Conservation (phyloP, 495 filamentous ascomycete genomes). For the Glutinoglossum americanum region DNA sequence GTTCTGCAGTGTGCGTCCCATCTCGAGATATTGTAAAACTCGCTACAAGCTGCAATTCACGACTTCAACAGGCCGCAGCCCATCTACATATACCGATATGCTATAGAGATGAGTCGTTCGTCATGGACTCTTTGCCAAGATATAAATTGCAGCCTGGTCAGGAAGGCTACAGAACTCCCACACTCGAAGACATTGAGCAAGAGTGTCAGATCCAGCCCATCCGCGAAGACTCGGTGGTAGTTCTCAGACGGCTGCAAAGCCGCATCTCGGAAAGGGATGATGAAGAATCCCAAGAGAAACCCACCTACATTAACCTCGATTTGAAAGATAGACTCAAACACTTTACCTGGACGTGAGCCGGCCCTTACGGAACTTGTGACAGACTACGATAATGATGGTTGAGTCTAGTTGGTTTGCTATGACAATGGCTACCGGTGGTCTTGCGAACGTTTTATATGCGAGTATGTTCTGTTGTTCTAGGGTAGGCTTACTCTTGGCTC, state of each 20-base stretch:
- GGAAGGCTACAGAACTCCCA: neutral
- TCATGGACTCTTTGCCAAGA: neutral
- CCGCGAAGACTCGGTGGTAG: neutral
- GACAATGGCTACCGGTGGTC: slow-evolving; percentile 60
- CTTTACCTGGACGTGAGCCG: neutral
- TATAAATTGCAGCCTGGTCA: neutral
- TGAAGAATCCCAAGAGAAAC: neutral
- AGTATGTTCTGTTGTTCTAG: slow-evolving; percentile 22
- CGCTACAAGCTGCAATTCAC: too few relatives aligned
- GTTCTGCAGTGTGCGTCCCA: too few relatives aligned
- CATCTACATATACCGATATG: neutral
- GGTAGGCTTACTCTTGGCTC: neutral
- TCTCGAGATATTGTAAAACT: too few relatives aligned
- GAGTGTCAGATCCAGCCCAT: neutral
- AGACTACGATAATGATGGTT: neutral
- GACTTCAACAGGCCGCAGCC: too few relatives aligned
- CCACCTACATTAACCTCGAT: neutral
- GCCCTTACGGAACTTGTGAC: neutral
- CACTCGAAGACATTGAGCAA: neutral
- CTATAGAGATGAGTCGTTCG: neutral
- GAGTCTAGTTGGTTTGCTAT: slow-evolving; percentile 1
- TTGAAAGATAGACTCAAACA: neutral
- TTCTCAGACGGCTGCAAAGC: neutral
- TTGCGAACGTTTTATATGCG: slow-evolving; percentile 55
- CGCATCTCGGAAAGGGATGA: neutral